A percentile compares a stretch with the other conserved stretches of the same genome.
Evolutionary conservation across 805 yeast genomes (phyloP).

Genomic region (Candida ipomoeae): DNA sequence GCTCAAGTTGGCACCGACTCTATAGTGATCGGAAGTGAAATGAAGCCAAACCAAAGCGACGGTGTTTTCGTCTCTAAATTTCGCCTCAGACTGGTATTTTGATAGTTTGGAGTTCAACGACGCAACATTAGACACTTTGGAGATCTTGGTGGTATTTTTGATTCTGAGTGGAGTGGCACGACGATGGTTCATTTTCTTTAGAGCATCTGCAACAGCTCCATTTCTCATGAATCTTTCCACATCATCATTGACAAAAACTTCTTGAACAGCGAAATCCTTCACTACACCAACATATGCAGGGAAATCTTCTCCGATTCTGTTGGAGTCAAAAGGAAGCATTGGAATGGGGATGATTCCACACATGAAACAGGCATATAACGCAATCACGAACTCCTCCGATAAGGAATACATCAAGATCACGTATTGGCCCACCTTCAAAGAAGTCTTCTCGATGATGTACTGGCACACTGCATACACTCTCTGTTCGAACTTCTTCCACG

Average conservation of each 20-base stretch:
- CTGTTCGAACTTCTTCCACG: conserved; percentile 80
- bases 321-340: conserved; percentile 63
- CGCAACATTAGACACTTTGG: conserved; percentile 37
- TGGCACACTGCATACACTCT: conserved; percentile 71
- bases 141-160: conserved; percentile 63
- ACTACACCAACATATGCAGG: conserved; percentile 60
- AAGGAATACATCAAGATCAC: conserved; percentile 82
- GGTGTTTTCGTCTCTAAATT: conserved; percentile 38
- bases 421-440: conserved; percentile 61
- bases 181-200: conserved; percentile 45
- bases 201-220: conserved; percentile 56
- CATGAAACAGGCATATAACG: conserved; percentile 80
- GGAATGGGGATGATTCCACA: conserved; percentile 80
- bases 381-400: conserved; percentile 79
- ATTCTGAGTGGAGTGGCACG: conserved; percentile 44
- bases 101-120: conserved; percentile 42
- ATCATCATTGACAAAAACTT: conserved; percentile 74
- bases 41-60: conserved; percentile 62
- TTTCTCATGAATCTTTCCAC: conserved; percentile 65
- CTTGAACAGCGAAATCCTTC: conserved; percentile 65
- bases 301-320: conserved; percentile 68
- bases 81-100: conserved; percentile 37
- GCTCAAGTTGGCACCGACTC: conserved; percentile 53
- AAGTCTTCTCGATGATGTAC: conserved; percentile 63
- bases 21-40: conserved; percentile 67